Evolutionary conservation across 73 alveolate species (phyloP).

Genomic region (Tetrahymena thermophila): DNA sequence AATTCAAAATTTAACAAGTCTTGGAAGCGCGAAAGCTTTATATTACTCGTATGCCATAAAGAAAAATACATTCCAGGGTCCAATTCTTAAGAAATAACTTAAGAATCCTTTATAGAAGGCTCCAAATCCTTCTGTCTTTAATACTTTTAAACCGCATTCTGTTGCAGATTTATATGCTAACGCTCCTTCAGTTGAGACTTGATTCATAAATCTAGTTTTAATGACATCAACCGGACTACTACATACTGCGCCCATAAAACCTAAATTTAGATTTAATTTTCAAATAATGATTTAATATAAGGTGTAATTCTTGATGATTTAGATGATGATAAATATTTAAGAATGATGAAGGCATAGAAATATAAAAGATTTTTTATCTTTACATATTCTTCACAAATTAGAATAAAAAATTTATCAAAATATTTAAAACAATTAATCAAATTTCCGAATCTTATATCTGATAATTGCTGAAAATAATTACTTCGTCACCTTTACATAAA

Average conservation of each 20-base stretch:
- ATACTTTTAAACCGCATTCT: conserved; percentile 17
- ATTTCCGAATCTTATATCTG: not conserved
- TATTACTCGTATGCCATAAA: conserved; percentile 28
- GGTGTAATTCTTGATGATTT: not conserved
- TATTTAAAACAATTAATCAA: not conserved
- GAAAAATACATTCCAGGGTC: conserved; percentile 41
- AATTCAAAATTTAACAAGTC: not conserved
- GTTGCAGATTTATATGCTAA: conserved; percentile 32
- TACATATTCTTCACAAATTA: not conserved
- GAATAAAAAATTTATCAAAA: not conserved
- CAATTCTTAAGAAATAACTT: conserved; percentile 33
- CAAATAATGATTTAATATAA: not conserved
- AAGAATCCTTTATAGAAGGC: conserved; percentile 45
- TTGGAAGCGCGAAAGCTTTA: conserved; percentile 1
- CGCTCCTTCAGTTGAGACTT: conserved; percentile 4
- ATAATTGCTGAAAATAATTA: not conserved
- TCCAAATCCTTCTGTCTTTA: conserved; percentile 39
- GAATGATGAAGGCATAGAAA: not conserved
- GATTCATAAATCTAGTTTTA: conserved; percentile 35
- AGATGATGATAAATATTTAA: not conserved
- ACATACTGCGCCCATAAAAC: conserved; percentile 41
- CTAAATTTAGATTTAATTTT: not conserved
- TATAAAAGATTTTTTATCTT: not conserved
- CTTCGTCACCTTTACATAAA: not conserved
- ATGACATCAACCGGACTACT: conserved; percentile 42